Evolutionary conservation across 495 filamentous ascomycete genomes (phyloP).

Genomic region (Margaritispora aquatica): DNA sequence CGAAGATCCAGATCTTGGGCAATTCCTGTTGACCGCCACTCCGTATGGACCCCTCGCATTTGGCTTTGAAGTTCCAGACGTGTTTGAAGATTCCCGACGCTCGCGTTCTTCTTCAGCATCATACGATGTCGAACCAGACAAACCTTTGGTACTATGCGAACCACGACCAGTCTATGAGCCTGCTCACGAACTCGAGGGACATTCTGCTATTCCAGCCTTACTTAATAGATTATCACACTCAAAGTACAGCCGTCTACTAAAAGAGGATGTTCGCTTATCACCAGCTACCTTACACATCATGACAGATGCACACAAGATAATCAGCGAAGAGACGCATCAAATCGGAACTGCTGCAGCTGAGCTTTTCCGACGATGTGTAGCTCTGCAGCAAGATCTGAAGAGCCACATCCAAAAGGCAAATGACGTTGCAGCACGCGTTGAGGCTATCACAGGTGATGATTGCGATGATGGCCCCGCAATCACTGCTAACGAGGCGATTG

Average conservation of each 20-base stretch:
- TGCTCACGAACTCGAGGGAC: conserved; percentile 53
- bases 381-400: conserved; percentile 62
- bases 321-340: conserved; percentile 65
- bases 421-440: conserved; percentile 60
- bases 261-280: conserved; percentile 68
- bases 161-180: conserved; percentile 67
- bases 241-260: conserved; percentile 51
- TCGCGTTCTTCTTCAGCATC: conserved; percentile 26
- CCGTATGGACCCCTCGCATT: conserved; percentile 56
- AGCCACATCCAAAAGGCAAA: conserved; percentile 64
- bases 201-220: conserved; percentile 52
- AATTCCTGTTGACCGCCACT: conserved; percentile 69
- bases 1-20: conserved; percentile 68
- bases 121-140: conserved; percentile 29
- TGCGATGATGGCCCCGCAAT: conserved; percentile 33
- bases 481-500: conserved; percentile 46
- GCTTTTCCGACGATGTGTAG: conserved; percentile 71
- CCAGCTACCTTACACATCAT: conserved; percentile 70
- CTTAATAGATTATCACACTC: conserved; percentile 56
- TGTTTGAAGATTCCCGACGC: conserved; percentile 28
- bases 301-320: conserved; percentile 66
- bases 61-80: conserved; percentile 58
- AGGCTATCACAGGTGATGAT: conserved; percentile 58
- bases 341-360: conserved; percentile 73
- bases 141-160: conserved; percentile 36